Evolutionary conservation across 306 rosid species (phyloP).

Genomic region (Hippophae tibetana): DNA sequence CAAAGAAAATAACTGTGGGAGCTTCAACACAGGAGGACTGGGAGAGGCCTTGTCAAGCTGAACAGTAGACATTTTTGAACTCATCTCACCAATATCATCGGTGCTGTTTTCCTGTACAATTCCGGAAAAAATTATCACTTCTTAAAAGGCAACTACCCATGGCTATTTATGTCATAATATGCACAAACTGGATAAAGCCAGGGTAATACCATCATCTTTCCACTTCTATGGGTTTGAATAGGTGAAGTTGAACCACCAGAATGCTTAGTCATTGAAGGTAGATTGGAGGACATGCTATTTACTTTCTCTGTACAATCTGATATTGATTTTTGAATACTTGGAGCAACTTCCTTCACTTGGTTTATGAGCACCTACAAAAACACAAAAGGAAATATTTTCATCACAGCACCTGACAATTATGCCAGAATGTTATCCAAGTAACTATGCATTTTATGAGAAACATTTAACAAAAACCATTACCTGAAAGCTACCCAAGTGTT

Average conservation of each 20-base stretch:
- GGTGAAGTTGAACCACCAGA: slow-evolving; percentile 57
- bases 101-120: slow-evolving; percentile 51
- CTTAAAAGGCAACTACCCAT: background rate
- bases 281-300: slow-evolving; percentile 56
- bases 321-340: slow-evolving; percentile 81
- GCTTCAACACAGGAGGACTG: slow-evolving; percentile 74
- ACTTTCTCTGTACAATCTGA: slow-evolving; percentile 94
- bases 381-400: slow-evolving; percentile 13
- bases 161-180: too few relatives aligned
- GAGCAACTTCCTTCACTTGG: slow-evolving; percentile 98
- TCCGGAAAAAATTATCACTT: slow-evolving; percentile 7
- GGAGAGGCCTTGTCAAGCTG: slow-evolving; percentile 77
- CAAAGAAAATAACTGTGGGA: slow-evolving; percentile 87
- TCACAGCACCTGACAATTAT: background rate
- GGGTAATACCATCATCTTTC: slow-evolving; percentile 50
- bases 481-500: slow-evolving; percentile 98
- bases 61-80: slow-evolving; percentile 61
- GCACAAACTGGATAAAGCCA: too few relatives aligned
- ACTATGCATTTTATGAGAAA: too few relatives aligned
- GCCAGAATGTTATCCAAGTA: too few relatives aligned
- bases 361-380: slow-evolving; percentile 74
- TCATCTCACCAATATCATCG: slow-evolving; percentile 67
- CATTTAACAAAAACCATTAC: slow-evolving; percentile 22
- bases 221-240: slow-evolving; percentile 62
- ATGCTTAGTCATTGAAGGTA: slow-evolving; percentile 58